These are phyloP conservation scores for Zymoseptoria passerinii DNA, from an alignment of 2,329 filamentous ascomycete genomes.

Conservation along the genomic window DNA sequence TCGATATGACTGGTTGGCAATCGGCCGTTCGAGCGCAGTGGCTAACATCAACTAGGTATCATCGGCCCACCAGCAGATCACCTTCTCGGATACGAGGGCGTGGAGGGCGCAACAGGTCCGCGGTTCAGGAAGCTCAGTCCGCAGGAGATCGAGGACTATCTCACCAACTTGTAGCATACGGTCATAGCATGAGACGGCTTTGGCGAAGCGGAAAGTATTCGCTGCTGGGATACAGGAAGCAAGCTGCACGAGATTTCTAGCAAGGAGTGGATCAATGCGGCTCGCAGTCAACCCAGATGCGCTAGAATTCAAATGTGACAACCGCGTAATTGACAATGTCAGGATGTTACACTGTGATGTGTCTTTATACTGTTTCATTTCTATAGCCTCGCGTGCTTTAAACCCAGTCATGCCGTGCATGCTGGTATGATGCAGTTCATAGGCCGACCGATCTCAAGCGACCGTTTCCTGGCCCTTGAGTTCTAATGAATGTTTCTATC, in stretches of 20 bases:
- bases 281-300: neutral
- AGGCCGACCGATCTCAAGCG: neutral
- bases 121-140: conserved; percentile 91
- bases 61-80: conserved; percentile 91
- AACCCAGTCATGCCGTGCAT: neutral
- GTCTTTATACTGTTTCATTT: neutral
- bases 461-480: neutral
- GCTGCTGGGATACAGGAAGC: neutral
- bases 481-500: neutral
- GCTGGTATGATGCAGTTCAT: neutral
- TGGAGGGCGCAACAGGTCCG: conserved; percentile 74
- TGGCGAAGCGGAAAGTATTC: neutral
- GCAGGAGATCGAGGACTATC: conserved; percentile 98
- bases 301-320: neutral
- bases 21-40: neutral
- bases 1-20: neutral
- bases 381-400: neutral
- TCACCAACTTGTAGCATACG: conserved; percentile 78
- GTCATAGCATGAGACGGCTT: conserved; percentile 8
- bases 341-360: neutral
- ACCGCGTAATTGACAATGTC: neutral
- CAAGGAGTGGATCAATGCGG: neutral
- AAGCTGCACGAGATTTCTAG: neutral
- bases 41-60: conserved; percentile 56
- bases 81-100: conserved; percentile 81